Evolutionary conservation across 2,329 filamentous ascomycete genomes (phyloP).

Genomic region (Tolypocladium pustulatum): DNA sequence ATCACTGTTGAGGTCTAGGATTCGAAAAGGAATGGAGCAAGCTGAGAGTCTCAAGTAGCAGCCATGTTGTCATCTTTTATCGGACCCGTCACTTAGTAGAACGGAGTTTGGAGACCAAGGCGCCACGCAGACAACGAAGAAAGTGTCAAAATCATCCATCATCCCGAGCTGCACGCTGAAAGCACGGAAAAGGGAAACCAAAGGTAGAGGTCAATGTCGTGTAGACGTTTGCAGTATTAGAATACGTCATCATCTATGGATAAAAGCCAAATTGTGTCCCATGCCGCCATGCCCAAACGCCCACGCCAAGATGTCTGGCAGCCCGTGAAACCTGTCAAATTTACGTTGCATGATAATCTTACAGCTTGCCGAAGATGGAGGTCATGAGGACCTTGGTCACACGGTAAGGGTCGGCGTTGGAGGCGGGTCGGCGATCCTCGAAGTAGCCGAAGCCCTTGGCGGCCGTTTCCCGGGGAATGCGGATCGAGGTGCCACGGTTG

Average conservation of each 20-base stretch:
- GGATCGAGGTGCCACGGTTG: slow-evolving; percentile 89
- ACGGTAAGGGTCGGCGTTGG: slow-evolving; percentile 81
- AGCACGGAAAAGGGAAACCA: too few species aligned
- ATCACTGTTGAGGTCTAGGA: slow-evolving; percentile 35
- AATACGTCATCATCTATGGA: background rate
- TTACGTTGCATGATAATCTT: background rate
- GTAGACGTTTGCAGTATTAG: background rate
- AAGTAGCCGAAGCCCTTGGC: slow-evolving; percentile 93
- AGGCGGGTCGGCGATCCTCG: slow-evolving; percentile 73
- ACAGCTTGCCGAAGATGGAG: slow-evolving; percentile 38
- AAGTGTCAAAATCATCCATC: too few species aligned
- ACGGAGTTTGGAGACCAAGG: too few species aligned
- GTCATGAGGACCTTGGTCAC: slow-evolving; percentile 71
- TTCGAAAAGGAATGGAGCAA: too few species aligned
- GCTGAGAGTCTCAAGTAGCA: too few species aligned
- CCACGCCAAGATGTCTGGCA: background rate
- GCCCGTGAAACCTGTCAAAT: background rate
- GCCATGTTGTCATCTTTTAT: too few species aligned
- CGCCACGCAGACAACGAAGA: too few species aligned
- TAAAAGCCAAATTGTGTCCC: background rate
- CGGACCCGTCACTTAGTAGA: too few species aligned
- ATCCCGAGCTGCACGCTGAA: too few species aligned
- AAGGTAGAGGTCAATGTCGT: background rate
- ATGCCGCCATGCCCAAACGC: slow-evolving; percentile 1
- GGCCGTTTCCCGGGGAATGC: slow-evolving; percentile 77